These are phyloP conservation scores for Prosopis cineraria DNA, from an alignment of 306 rosid genomes.

Conservation along the genomic window DNA sequence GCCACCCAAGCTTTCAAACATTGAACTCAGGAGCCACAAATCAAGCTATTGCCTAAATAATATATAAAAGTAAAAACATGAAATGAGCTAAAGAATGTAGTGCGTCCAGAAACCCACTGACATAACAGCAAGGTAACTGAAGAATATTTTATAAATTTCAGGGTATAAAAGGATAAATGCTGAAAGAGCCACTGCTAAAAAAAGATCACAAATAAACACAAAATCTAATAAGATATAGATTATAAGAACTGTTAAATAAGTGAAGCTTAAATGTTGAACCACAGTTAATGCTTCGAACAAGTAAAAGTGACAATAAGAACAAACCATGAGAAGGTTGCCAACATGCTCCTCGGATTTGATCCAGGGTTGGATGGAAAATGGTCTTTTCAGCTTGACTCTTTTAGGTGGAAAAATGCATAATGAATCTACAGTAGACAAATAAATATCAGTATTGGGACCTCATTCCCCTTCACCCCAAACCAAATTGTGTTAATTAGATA, in stretches of 20 bases:
- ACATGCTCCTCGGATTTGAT: constrained; percentile 78
- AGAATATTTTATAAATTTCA: not conserved
- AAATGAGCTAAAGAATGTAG: not conserved
- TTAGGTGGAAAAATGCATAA: constrained; percentile 78
- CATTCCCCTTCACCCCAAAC: constrained; percentile 16
- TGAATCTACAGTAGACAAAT: constrained; percentile 55
- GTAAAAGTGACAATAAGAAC: constrained; percentile 29
- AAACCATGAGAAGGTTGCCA: constrained; percentile 96
- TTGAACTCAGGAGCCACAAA: constrained; percentile 27
- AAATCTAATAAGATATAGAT: not conserved
- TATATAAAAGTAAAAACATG: not conserved
- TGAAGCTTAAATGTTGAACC: constrained; percentile 1
- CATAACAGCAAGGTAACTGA: not conserved
- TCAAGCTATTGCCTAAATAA: constrained; percentile 18
- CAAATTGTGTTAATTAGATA: constrained; percentile 8
- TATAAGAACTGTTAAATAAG: constrained; percentile 3
- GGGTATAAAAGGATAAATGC: not conserved
- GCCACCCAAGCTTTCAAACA: constrained; percentile 29
- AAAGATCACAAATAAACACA: not conserved
- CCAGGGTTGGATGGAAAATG: constrained; percentile 91
- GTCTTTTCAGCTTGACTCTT: constrained; percentile 69
- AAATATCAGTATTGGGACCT: constrained; percentile 31
- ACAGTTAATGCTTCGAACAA: not conserved
- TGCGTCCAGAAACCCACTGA: not conserved
- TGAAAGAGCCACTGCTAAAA: not conserved